Percentiles rank a stretch among this genome's conserved stretches.
These are phyloP conservation scores for Cicer judaicum DNA, from an alignment of 306 rosid genomes.

Conservation along the genomic window DNA sequence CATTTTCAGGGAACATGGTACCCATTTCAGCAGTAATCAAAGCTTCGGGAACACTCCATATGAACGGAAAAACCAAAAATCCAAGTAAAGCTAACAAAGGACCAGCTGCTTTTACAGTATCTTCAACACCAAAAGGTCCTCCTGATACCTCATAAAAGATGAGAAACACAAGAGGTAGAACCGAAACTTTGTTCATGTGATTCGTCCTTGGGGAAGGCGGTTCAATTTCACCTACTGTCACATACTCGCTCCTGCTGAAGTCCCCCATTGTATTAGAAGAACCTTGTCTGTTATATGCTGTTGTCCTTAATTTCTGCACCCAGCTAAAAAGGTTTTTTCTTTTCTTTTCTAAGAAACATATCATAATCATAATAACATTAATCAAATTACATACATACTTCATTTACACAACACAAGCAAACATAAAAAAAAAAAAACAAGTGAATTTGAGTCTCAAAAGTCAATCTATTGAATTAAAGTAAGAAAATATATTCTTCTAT, in stretches of 20 bases:
- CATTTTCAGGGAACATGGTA: constrained; percentile 93
- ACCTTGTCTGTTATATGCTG: constrained; percentile 56
- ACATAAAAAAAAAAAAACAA: no score
- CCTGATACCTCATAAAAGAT: constrained; percentile 98
- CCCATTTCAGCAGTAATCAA: constrained; percentile 94
- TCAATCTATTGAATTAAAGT: no score
- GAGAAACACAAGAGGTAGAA: constrained; percentile 84
- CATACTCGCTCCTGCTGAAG: constrained; percentile 45
- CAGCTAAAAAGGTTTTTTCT: constrained; percentile 21
- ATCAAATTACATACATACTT: neutral
- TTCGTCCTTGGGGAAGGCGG: constrained; percentile 50
- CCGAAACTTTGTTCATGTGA: constrained; percentile 66
- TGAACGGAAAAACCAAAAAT: constrained; percentile 76
- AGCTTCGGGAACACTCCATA: constrained; percentile 97
- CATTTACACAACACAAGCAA: no score
- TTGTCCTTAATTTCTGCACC: constrained; percentile 65
- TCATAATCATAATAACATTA: constrained; percentile 1
- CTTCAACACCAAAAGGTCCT: constrained; percentile 93
- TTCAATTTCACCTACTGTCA: constrained; percentile 51
- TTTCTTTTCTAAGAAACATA: constrained; percentile 3
- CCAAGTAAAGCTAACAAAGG: constrained; percentile 86
- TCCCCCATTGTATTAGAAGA: constrained; percentile 63
- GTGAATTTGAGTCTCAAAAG: no score
- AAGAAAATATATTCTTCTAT: no score
- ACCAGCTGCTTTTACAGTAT: constrained; percentile 86